Conservation (phyloP, 805 yeast species). For the Metahyphopichia silvanorum region DNA sequence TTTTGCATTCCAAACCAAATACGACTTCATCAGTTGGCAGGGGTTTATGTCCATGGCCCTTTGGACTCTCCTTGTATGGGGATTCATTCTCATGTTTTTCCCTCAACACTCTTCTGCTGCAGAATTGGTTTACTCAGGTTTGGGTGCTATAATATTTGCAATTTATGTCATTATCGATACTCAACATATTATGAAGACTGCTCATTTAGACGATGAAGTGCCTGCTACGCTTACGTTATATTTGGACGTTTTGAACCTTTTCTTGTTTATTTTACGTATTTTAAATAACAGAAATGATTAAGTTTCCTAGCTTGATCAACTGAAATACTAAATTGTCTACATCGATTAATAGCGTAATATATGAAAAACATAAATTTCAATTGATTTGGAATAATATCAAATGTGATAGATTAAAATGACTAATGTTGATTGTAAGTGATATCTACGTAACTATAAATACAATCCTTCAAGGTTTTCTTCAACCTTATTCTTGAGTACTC, state of each 20-base stretch:
- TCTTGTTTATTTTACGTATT: slow-evolving; percentile 70
- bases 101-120: slow-evolving; percentile 49
- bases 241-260: slow-evolving; percentile 79
- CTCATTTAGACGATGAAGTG: slow-evolving; percentile 82
- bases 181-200: slow-evolving; percentile 70
- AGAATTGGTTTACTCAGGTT: slow-evolving; percentile 63
- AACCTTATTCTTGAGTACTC: slow-evolving; percentile 92
- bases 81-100: slow-evolving; percentile 68
- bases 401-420: too few relatives aligned
- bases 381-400: neutral
- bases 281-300: slow-evolving; percentile 31
- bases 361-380: neutral
- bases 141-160: slow-evolving; percentile 73
- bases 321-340: too few relatives aligned
- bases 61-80: slow-evolving; percentile 69
- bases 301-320: too few relatives aligned
- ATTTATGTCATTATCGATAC: slow-evolving; percentile 78
- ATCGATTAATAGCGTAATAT: too few relatives aligned
- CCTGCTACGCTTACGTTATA: slow-evolving; percentile 75
- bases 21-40: slow-evolving; percentile 69
- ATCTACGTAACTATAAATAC: slow-evolving; percentile 69
- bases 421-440: too few relatives aligned
- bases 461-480: slow-evolving; percentile 95
- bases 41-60: slow-evolving; percentile 54
- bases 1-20: slow-evolving; percentile 74